These are phyloP conservation scores for Neurospora hispaniola DNA, from an alignment of 495 filamentous ascomycete genomes.

Conservation along the genomic window DNA sequence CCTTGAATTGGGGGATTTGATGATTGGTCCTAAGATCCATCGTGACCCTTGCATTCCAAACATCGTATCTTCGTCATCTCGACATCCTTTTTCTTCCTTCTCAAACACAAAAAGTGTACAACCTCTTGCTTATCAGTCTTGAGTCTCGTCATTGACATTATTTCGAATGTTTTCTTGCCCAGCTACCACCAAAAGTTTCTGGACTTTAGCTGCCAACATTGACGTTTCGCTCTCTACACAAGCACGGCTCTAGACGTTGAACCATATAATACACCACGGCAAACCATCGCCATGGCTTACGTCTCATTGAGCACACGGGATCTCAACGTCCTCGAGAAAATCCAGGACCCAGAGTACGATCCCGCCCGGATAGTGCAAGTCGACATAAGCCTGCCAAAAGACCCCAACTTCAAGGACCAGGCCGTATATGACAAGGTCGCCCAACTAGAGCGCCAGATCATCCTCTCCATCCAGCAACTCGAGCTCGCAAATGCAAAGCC, in stretches of 20 bases:
- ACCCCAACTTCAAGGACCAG: constrained; percentile 42
- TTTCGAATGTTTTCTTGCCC: not conserved
- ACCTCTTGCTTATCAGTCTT: not conserved
- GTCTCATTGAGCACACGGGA: constrained; percentile 57
- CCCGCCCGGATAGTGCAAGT: constrained; percentile 43
- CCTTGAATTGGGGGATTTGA: not conserved
- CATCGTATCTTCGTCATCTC: not conserved
- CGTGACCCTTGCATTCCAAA: not conserved
- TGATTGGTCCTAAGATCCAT: not conserved
- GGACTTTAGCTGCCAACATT: not conserved
- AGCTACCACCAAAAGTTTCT: not conserved
- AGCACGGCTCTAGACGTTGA: not conserved
- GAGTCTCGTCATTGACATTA: not conserved
- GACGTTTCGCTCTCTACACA: not conserved
- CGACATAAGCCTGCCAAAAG: constrained; percentile 46
- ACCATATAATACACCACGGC: not conserved
- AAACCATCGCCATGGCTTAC: constrained; percentile 30
- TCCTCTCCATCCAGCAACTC: constrained; percentile 36
- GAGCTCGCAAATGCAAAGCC: constrained; percentile 37
- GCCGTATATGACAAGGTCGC: constrained; percentile 28
- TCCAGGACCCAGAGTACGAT: constrained; percentile 70
- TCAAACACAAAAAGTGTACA: not conserved
- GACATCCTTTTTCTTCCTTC: not conserved
- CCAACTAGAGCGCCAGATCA: constrained; percentile 35
- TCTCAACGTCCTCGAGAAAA: constrained; percentile 58